phyloP scores from a whole-genome alignment of 129 eudicot species.

The Erigeron canadensis region DNA sequence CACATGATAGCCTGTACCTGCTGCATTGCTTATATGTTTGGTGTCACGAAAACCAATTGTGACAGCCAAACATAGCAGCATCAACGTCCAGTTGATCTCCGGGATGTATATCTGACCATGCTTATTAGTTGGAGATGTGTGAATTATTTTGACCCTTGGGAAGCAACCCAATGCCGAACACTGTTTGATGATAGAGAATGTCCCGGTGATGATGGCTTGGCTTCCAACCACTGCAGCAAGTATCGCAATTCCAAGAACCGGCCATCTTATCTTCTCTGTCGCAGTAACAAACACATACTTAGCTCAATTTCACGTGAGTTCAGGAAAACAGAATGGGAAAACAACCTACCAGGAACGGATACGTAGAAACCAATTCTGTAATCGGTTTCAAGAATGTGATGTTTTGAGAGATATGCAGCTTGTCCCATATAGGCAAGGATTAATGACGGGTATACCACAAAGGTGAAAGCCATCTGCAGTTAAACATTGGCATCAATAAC shows the following conservation, averaged over 20 bases:
- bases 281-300: neutral
- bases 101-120: constrained; percentile 91
- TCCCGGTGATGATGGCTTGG: constrained; percentile 88
- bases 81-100: constrained; percentile 81
- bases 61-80: constrained; percentile 85
- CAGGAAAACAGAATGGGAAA: neutral
- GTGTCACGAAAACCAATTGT: constrained; percentile 82
- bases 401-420: constrained; percentile 95
- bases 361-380: constrained; percentile 85
- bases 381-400: constrained; percentile 61
- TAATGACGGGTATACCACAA: constrained; percentile 82
- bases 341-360: constrained; percentile 75
- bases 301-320: neutral
- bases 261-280: constrained; percentile 83
- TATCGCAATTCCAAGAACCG: constrained; percentile 87
- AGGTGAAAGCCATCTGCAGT: constrained; percentile 86
- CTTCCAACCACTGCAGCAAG: constrained; percentile 96
- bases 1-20: constrained; percentile 45
- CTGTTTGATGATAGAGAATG: constrained; percentile 85
- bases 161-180: constrained; percentile 81
- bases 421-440: constrained; percentile 98
- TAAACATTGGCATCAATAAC: neutral
- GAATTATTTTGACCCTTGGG: constrained; percentile 74
- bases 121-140: constrained; percentile 72
- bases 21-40: constrained; percentile 85